phyloP scores from a whole-genome alignment of 768 basidiomycete species.

The Myochromella boudieri region DNA sequence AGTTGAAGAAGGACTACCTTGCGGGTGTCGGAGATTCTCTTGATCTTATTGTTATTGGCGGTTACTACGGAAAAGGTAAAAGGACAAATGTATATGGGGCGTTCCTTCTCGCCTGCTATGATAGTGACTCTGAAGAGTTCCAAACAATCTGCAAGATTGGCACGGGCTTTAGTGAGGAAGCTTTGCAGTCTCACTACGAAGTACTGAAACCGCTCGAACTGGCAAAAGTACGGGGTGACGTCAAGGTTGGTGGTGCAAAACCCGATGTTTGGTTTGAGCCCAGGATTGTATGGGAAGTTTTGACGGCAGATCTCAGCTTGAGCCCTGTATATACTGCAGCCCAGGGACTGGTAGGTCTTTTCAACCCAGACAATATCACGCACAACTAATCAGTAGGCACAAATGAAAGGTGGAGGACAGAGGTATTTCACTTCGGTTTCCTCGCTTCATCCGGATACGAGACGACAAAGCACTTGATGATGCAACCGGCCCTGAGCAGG shows the following conservation, averaged over 20 bases:
- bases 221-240: conserved; percentile 70
- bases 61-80: conserved; percentile 97
- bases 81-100: conserved; percentile 97
- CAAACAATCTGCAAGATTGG: conserved; percentile 99
- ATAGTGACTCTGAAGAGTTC: conserved; percentile 89
- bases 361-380: no score
- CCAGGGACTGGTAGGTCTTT: conserved; percentile 71
- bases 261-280: conserved; percentile 99
- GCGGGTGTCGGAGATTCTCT: conserved; percentile 96
- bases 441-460: conserved; percentile 87
- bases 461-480: conserved; percentile 95
- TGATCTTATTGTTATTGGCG: conserved; percentile 97
- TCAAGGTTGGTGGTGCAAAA: conserved; percentile 90
- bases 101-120: conserved; percentile 96
- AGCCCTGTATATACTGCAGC: conserved; percentile 97
- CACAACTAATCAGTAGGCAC: no score
- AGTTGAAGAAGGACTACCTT: conserved; percentile 99
- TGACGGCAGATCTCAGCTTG: conserved; percentile 94
- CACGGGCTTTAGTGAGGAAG: conserved; percentile 96
- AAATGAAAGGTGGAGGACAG: conserved; percentile 70
- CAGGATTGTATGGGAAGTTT: conserved; percentile 95
- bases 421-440: conserved; percentile 95
- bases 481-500: conserved; percentile 92
- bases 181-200: conserved; percentile 78
- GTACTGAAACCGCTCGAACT: conserved; percentile 77